Evolutionary conservation across 1,284 basidiomycete genomes (phyloP).

Genomic region (Uromyces viciae-fabae): DNA sequence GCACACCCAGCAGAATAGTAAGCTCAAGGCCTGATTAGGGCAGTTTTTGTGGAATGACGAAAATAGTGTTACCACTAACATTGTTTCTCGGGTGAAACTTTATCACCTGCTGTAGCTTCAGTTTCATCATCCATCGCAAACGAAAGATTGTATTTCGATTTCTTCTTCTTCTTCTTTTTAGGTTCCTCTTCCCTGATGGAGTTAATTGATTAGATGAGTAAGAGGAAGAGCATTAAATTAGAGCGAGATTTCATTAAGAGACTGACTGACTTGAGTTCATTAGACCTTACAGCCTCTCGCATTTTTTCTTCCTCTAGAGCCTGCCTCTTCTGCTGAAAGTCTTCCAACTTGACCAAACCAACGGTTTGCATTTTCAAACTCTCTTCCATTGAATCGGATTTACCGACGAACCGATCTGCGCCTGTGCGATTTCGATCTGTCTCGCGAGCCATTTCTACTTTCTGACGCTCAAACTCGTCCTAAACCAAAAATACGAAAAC

Average conservation of each 20-base stretch:
- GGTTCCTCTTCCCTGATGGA: constrained; percentile 63
- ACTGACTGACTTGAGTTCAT: constrained; percentile 44
- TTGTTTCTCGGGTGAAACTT: constrained; percentile 49
- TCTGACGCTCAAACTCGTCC: constrained; percentile 84
- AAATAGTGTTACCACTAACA: constrained; percentile 50
- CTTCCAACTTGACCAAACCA: constrained; percentile 85
- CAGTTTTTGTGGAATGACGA: too few species aligned
- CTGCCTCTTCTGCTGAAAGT: constrained; percentile 71
- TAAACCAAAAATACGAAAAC: constrained; percentile 43
- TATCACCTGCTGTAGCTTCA: constrained; percentile 50
- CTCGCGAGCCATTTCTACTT: constrained; percentile 66
- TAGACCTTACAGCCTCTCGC: constrained; percentile 69
- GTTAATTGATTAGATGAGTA: not conserved
- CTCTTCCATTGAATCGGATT: constrained; percentile 93
- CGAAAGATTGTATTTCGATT: constrained; percentile 74
- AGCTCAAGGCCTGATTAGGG: constrained; percentile 52
- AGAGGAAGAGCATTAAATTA: not conserved
- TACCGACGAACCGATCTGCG: constrained; percentile 81
- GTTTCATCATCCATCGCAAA: constrained; percentile 80
- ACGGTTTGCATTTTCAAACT: constrained; percentile 86
- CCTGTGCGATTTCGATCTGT: constrained; percentile 52
- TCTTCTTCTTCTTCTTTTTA: constrained; percentile 68
- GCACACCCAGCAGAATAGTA: constrained; percentile 7
- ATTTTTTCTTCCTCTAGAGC: constrained; percentile 89
- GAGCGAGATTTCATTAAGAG: not conserved